phyloP scores from a whole-genome alignment of 1,284 basidiomycete species.

The Ceratobasidium sp. region DNA sequence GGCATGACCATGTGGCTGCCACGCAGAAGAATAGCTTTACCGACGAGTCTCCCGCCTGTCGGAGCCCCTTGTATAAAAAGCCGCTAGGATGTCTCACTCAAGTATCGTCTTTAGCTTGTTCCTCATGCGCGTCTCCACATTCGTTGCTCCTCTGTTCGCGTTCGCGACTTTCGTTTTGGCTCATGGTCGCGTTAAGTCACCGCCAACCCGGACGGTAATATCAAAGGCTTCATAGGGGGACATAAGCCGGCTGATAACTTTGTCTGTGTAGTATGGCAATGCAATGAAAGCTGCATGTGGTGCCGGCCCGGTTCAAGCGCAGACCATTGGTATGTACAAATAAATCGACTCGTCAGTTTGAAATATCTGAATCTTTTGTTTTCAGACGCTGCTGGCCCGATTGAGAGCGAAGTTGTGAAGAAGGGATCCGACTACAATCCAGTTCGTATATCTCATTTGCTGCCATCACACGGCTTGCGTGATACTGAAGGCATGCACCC shows the following conservation, averaged over 20 bases:
- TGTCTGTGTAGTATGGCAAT: too few species aligned
- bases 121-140: neutral
- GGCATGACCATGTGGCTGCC: too few species aligned
- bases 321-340: neutral
- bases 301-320: neutral
- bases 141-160: neutral
- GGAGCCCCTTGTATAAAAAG: too few species aligned
- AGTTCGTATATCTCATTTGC: too few species aligned
- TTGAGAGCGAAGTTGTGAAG: constrained; percentile 28
- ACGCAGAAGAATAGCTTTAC: too few species aligned
- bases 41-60: too few species aligned
- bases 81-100: too few species aligned
- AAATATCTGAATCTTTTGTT: neutral
- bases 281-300: constrained; percentile 20
- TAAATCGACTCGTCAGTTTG: too few species aligned
- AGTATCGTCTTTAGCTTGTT: too few species aligned
- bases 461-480: too few species aligned
- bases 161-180: constrained; percentile 3
- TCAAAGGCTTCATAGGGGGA: too few species aligned
- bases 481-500: neutral
- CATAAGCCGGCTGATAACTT: too few species aligned
- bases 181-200: constrained; percentile 19
- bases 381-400: constrained; percentile 5
- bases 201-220: constrained; percentile 23
- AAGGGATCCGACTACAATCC: constrained; percentile 25